Base-by-base conservation (phyloP, 768 basidiomycete species). In the Multifurca ochricompacta region DNA sequence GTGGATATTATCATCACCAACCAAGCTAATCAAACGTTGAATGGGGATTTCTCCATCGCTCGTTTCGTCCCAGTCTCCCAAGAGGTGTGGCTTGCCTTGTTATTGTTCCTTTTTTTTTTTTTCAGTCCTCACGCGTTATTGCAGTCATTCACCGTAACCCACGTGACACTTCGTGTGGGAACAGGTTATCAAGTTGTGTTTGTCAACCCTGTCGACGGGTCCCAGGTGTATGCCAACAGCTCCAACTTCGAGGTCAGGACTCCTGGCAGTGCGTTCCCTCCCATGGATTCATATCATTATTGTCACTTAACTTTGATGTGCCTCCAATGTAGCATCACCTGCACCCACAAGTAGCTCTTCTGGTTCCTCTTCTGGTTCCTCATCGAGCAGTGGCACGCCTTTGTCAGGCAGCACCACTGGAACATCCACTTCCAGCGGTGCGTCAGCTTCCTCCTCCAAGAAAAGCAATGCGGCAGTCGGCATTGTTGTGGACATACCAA, bases 41-140 rank as follows among this genome's bases (percentile, higher is more conserved):
- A 73, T 60, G 72, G 72, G 28, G 48, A 49, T 11, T 73, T 71
- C 60, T 65, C 66, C 11, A 72, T 73, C 49, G 67, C 65, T 18
- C 54, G 62, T n/a, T 60, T 55, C 49, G 68, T 72, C 18, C 62
- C 68, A 43, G 51, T 67, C 8, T 65, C 68, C 4, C 45, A 60
- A 8, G 44, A 64, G 65, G 69, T 68, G 39, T 25, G 55, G 28
- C 25, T 28, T 18, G 1, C 36, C 44, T 16, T 51, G 41, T 44
- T 13, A 11, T 48, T n/a, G 16, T 47, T 4, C 13, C 40, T 16
- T 23, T 25, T n/a, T 7, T 48, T 61, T 39, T 16, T 23, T 25
- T n/a, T 7, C 48, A 60, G 62, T 39, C 51, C 31, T 62, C 61
- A 65, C 62, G 58, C 16, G 46, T 56, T 48, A 54, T 42, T 45